phyloP scores from a whole-genome alignment of 2,329 filamentous ascomycete genomes.

The Phyllachora maydis region DNA sequence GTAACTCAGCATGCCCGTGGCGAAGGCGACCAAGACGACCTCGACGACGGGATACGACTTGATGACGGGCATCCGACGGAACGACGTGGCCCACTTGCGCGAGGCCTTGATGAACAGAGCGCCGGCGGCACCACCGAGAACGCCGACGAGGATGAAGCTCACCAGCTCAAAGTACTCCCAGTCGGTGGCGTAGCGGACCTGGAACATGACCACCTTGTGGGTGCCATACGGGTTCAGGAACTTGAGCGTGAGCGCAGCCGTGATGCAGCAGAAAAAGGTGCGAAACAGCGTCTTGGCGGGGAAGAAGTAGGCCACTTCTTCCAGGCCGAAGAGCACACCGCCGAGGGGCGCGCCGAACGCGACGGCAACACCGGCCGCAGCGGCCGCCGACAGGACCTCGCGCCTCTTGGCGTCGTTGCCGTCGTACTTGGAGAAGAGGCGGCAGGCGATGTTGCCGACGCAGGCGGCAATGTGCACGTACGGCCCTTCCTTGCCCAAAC shows the following conservation, averaged over 20 bases:
- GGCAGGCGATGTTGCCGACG: conserved; percentile 85
- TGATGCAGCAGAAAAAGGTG: conserved; percentile 96
- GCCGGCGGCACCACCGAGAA: conserved; percentile 66
- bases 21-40: conserved; percentile 66
- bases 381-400: conserved; percentile 82
- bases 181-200: conserved; percentile 75
- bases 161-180: conserved; percentile 88
- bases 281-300: conserved; percentile 92
- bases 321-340: conserved; percentile 78
- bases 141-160: conserved; percentile 68
- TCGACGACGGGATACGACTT: conserved; percentile 73
- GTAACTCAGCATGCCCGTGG: conserved; percentile 73
- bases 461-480: conserved; percentile 97
- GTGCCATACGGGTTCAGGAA: conserved; percentile 94
- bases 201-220: conserved; percentile 88
- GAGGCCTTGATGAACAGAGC: conserved; percentile 96
- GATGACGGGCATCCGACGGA: conserved; percentile 61
- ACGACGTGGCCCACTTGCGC: conserved; percentile 70
- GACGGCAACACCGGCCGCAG: conserved; percentile 79
- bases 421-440: conserved; percentile 87
- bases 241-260: conserved; percentile 75
- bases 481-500: conserved; percentile 82
- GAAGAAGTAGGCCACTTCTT: conserved; percentile 95
- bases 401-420: conserved; percentile 84
- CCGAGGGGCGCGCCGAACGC: conserved; percentile 80